Base-by-base conservation (phyloP, 208 protist genomes). In the Leishmania aethiopica region DNA sequence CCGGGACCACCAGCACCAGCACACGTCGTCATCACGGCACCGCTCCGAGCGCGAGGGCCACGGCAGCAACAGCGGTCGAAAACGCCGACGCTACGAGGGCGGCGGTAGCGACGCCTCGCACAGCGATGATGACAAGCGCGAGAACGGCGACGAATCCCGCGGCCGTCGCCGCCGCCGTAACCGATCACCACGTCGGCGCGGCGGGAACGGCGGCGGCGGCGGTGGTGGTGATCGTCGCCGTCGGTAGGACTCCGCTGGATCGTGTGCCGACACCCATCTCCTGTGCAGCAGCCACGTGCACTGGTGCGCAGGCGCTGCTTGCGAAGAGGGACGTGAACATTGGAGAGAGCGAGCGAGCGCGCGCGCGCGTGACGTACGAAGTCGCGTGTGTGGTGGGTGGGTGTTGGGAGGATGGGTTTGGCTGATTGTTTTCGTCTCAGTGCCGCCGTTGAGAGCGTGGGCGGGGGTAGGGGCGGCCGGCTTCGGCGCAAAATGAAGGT, bases 1-100 rank as follows among this genome's bases (percentile, higher is more conserved):
- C 49, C 45, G 57, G 32, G 70, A 74, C 15, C 57, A 80, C 57
- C 75, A 78, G 64, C 22, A 77, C 60, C 73, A 71, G 70, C n/a
- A 35, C 51, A 19, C 40, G 51, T 53, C 53, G 62, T 73, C 77
- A 53, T 60, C 32, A 17, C 37, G 60, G 40, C n/a, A 78, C 79
- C 60, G 66, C n/a, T 22, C 37, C 17, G 75, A 84, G 35, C 32
- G 72, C 47, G 53, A 67, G 15, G 66, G 37, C 19, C 70, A 37
- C n/a, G 71, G 53, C 42, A 62, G 70, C 28, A 57, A 60, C 19
- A 42, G 75, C 37, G 17, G 76, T 19, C 59, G 81, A 7, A 45
- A 74, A 11, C 81, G 81, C 37, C 45, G 77, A 7, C 28, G 62
- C 10, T 59, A 35, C 55, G 80, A 35, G 73, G 53, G 53, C 2